Conservation (phyloP, 257 asterid genomes). For the Coffea canephora region DNA sequence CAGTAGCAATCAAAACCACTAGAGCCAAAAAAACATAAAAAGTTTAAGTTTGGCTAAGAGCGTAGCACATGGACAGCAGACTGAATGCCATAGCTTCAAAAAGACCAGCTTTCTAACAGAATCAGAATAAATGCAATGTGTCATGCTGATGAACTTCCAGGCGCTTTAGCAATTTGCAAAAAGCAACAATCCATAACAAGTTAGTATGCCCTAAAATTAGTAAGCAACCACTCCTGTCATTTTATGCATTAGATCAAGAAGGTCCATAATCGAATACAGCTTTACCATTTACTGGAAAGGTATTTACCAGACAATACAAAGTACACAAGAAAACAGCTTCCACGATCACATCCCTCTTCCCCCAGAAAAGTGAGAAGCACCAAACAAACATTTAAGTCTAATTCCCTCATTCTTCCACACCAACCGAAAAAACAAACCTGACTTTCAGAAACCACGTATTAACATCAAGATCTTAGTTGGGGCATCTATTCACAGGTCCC, state of each 20-base stretch:
- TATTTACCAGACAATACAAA: slow-evolving; percentile 9
- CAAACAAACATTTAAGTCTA: slow-evolving; percentile 23
- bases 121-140: slow-evolving; percentile 12
- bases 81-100: slow-evolving; percentile 7
- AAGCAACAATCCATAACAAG: slow-evolving; percentile 9
- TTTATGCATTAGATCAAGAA: slow-evolving; percentile 3
- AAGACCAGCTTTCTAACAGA: slow-evolving; percentile 10
- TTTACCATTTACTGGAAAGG: background rate
- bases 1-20: background rate
- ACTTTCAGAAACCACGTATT: slow-evolving; percentile 28
- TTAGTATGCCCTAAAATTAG: background rate
- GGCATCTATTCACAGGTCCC: slow-evolving; percentile 61
- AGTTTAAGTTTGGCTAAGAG: background rate
- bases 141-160: slow-evolving; percentile 1
- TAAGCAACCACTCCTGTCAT: slow-evolving; percentile 3
- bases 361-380: slow-evolving; percentile 22
- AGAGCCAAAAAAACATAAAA: slow-evolving; percentile 1
- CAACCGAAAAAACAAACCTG: slow-evolving; percentile 27
- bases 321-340: slow-evolving; percentile 14
- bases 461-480: slow-evolving; percentile 38
- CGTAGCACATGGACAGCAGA: background rate
- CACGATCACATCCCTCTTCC: slow-evolving; percentile 8
- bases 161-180: background rate
- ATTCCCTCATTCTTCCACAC: slow-evolving; percentile 33
- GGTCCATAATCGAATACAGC: background rate